phyloP scores from a whole-genome alignment of 495 filamentous ascomycete genomes.

The Aspergillus nanangensis region DNA sequence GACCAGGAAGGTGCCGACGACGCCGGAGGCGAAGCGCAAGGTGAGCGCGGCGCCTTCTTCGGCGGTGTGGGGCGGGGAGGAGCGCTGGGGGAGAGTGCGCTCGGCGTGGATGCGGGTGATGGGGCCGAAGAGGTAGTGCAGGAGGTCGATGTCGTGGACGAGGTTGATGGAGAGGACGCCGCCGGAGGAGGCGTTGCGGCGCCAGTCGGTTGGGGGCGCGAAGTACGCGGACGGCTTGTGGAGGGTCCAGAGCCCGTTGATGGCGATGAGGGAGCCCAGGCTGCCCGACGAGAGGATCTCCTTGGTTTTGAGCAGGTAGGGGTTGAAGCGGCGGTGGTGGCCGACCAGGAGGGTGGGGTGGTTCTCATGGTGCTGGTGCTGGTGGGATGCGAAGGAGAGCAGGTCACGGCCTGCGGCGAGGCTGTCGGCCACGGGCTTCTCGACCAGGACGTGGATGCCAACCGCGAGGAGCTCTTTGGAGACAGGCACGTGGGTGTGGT shows the following conservation, averaged over 20 bases:
- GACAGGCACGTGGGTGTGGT: slow-evolving; percentile 50
- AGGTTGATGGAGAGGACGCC: slow-evolving; percentile 56
- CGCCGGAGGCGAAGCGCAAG: slow-evolving; percentile 50
- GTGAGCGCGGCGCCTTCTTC: slow-evolving; percentile 56
- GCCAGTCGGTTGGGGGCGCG: slow-evolving; percentile 43
- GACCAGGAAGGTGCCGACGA: slow-evolving; percentile 55
- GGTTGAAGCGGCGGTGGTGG: slow-evolving; percentile 59
- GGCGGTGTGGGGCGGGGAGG: slow-evolving; percentile 31
- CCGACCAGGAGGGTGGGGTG: slow-evolving; percentile 50
- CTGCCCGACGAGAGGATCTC: slow-evolving; percentile 29
- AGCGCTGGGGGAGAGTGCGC: slow-evolving; percentile 34
- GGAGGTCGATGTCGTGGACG: slow-evolving; percentile 55
- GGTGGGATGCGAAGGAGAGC: slow-evolving; percentile 14
- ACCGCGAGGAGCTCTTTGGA: slow-evolving; percentile 43
- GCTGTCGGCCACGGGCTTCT: slow-evolving; percentile 52
- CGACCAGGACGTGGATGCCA: slow-evolving; percentile 52
- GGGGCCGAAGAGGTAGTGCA: slow-evolving; percentile 54
- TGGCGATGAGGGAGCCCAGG: slow-evolving; percentile 45
- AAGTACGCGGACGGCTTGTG: slow-evolving; percentile 52
- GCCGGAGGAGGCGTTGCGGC: slow-evolving; percentile 25
- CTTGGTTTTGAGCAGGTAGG: slow-evolving; percentile 49
- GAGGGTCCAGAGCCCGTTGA: slow-evolving; percentile 52
- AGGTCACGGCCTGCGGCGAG: slow-evolving; percentile 35
- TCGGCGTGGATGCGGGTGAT: slow-evolving; percentile 50
- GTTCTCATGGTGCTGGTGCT: slow-evolving; percentile 17